A percentile compares a stretch with the other conserved stretches of the same genome.
phyloP scores from a whole-genome alignment of 2,329 filamentous ascomycete genomes.

The Teratosphaeria pseudoeucalypti region DNA sequence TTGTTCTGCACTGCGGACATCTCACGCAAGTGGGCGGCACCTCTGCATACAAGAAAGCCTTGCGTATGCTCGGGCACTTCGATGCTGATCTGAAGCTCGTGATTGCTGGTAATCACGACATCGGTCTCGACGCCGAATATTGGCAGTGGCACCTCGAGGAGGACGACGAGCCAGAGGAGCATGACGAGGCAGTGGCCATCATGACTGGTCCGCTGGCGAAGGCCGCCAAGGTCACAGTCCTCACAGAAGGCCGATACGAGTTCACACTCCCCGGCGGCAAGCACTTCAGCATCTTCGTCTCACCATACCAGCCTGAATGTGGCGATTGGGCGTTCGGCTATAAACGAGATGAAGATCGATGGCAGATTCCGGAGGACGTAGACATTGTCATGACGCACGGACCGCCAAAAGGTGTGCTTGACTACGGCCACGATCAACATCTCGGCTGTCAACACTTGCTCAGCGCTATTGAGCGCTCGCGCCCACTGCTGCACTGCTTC shows the following conservation, averaged over 20 bases:
- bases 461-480: conserved; percentile 33
- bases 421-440: conserved; percentile 16
- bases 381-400: conserved; percentile 34
- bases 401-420: conserved; percentile 25
- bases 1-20: conserved; percentile 33
- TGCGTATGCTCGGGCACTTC: conserved; percentile 20
- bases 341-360: conserved; percentile 32
- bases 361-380: conserved; percentile 11
- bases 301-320: conserved; percentile 43
- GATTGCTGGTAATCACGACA: conserved; percentile 30
- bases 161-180: conserved; percentile 13
- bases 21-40: conserved; percentile 25
- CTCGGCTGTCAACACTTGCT: conserved; percentile 38
- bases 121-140: conserved; percentile 16
- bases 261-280: conserved; percentile 41
- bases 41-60: conserved; percentile 18
- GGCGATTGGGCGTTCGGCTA: conserved; percentile 45
- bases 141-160: conserved; percentile 26
- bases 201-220: conserved; percentile 19
- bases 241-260: conserved; percentile 41
- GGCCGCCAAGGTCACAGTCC: conserved; percentile 38
- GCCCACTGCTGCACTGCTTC: conserved; percentile 45
- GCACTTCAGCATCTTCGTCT: conserved; percentile 41
- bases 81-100: conserved; percentile 27
- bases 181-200: conserved; percentile 7